These are phyloP conservation scores for Persicaria maculosa DNA, from an alignment of 148 eudicot genomes.

Conservation along the genomic window DNA sequence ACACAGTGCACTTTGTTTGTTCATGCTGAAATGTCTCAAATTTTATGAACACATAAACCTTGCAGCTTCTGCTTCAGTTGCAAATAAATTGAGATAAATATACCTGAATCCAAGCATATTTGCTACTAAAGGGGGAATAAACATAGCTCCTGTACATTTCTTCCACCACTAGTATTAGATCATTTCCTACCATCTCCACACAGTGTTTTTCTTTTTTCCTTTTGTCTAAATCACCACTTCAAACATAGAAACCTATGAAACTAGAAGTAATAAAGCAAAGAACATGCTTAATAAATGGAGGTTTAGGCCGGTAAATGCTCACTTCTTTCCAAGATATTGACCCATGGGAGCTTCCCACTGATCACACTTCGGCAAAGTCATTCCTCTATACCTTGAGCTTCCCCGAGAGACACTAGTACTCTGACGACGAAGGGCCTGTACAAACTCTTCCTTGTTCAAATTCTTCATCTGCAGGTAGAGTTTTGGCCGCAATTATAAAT, in stretches of 20 bases:
- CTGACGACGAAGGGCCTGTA: constrained; percentile 7
- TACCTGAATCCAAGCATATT: constrained; percentile 65
- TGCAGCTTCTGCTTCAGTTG: constrained; percentile 76
- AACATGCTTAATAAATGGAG: background rate
- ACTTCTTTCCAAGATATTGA: constrained; percentile 7
- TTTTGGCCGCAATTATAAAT: background rate
- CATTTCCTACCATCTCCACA: background rate
- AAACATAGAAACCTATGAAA: no score
- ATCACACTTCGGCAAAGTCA: constrained; percentile 3
- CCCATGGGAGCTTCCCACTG: constrained; percentile 11
- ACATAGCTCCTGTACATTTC: constrained; percentile 20
- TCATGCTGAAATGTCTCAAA: constrained; percentile 1
- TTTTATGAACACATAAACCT: constrained; percentile 34
- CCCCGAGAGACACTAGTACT: constrained; percentile 9
- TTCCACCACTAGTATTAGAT: background rate
- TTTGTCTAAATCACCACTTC: no score
- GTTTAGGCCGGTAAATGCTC: background rate
- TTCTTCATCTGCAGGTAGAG: constrained; percentile 4
- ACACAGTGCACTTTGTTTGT: no score
- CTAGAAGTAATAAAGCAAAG: background rate
- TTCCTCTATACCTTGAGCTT: constrained; percentile 11
- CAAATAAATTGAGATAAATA: constrained; percentile 62
- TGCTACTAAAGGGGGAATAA: constrained; percentile 28
- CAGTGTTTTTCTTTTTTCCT: background rate
- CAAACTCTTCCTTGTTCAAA: constrained; percentile 8